Conservation (phyloP, 1,284 basidiomycete species). For the Papiliotrema nemorosa region DNA sequence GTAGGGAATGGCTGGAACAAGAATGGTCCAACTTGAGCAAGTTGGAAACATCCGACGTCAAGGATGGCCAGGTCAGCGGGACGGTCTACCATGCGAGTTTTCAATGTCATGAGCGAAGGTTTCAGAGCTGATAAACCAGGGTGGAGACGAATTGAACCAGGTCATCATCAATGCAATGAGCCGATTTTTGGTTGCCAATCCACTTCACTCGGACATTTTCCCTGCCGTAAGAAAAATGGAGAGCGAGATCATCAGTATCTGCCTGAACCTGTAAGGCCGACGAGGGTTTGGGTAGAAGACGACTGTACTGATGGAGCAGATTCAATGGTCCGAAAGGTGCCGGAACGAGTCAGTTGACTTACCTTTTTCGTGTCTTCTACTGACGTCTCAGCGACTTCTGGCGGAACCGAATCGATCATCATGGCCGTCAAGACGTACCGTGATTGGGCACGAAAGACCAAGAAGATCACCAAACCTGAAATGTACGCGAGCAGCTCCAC, state of each 20-base stretch:
- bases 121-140: constrained; percentile 50
- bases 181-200: constrained; percentile 61
- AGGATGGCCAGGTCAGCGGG: constrained; percentile 73
- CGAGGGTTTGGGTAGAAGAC: not conserved
- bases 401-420: constrained; percentile 90
- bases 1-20: constrained; percentile 69
- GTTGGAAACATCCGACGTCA: constrained; percentile 57
- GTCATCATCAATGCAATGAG: constrained; percentile 50
- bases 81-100: constrained; percentile 74
- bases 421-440: constrained; percentile 86
- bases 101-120: not conserved
- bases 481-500: constrained; percentile 59
- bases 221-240: constrained; percentile 94
- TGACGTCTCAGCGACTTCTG: constrained; percentile 64
- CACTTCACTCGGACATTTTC: constrained; percentile 93
- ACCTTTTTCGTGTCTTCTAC: not conserved
- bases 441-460: constrained; percentile 81
- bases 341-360: constrained; percentile 60
- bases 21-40: constrained; percentile 78
- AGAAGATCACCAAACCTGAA: constrained; percentile 87
- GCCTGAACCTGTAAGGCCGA: constrained; percentile 60
- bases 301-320: constrained; percentile 28
- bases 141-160: constrained; percentile 70
- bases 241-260: constrained; percentile 93
- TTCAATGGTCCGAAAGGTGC: constrained; percentile 81